Evolutionary conservation across 2,329 filamentous ascomycete genomes (phyloP), one percentile per base, ranked within the genome.

Genomic region (Aspergillus felis): DNA sequence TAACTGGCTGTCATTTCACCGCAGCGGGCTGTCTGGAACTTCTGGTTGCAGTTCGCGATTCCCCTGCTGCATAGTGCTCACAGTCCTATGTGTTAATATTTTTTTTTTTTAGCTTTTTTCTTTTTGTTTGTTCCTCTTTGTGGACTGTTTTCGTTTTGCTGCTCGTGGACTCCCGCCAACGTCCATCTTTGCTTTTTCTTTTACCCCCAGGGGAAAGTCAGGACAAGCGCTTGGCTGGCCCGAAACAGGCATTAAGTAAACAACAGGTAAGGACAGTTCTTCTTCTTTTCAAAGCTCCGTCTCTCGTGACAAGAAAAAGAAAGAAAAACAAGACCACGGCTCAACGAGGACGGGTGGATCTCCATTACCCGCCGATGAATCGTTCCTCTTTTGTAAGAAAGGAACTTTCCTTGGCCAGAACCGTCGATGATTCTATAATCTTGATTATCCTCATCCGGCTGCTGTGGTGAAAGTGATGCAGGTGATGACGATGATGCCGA

Each of bases 1-100:
- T 60, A 51, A 64, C 58, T 64, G 58, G 58, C 52, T 59, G 54
- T 61, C 56, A 56, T 42, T 53, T 27, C 53, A 57, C 58, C 60
- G 51, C 47, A 52, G 56, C 57, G 56, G 51, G 50, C 51, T 58
- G 58, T 60, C 59, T 59, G 55, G 57, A 57, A 57, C 55, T 54
- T 56, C 54, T 41, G 47, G 49, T 29, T 22, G n/a, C 47, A 50
- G 50, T 50, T 46, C 53, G 51, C 50, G 52, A 27, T 58, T 48
- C 50, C 38, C 46, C 49, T 53, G 47, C 5, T 53, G 47, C 12
- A 47, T 24, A 24, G 22, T 47, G 22, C 44, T 27, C 44, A 27
- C 22, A 47, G 14, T 25, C 12, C 44, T 47, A 48, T 47, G 32
- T 38, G 46, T 51, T 46, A 41, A 12, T 2, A 50, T 57, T 50